These are phyloP conservation scores for Penicillium sp. DNA, from an alignment of 2,329 filamentous ascomycete species.

Conservation along the genomic window DNA sequence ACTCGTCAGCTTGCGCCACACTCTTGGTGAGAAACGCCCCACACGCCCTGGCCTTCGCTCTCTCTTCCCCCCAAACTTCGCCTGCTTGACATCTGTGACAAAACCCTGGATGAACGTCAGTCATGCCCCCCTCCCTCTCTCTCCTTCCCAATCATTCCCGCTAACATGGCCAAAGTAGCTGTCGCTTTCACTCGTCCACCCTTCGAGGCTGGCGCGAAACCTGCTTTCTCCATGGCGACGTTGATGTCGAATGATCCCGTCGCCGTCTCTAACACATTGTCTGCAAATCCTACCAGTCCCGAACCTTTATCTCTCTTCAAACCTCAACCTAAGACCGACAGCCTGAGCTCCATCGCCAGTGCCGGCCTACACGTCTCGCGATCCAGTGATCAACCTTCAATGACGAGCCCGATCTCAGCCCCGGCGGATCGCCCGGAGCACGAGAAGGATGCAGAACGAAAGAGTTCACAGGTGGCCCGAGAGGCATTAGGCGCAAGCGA, in stretches of 20 bases:
- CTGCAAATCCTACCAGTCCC: conserved; percentile 32
- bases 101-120: conserved; percentile 24
- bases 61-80: conserved; percentile 11
- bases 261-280: conserved; percentile 38
- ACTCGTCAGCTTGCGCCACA: conserved; percentile 49
- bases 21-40: conserved; percentile 37
- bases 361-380: conserved; percentile 45
- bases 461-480: conserved; percentile 43
- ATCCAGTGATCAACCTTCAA: conserved; percentile 39
- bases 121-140: conserved; percentile 5
- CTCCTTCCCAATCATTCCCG: conserved; percentile 1
- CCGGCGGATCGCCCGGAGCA: conserved; percentile 34
- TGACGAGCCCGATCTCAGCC: conserved; percentile 56
- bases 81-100: conserved; percentile 12
- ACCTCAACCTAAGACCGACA: conserved; percentile 37
- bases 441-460: conserved; percentile 35
- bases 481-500: conserved; percentile 43
- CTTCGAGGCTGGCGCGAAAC: conserved; percentile 33
- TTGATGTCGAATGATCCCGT: conserved; percentile 45
- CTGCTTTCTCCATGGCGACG: conserved; percentile 44
- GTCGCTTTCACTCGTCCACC: conserved; percentile 32
- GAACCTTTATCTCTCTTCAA: conserved; percentile 39
- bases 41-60: conserved; percentile 33
- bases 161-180: conserved; percentile 43
- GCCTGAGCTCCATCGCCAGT: conserved; percentile 44